Conservation (phyloP, 2,329 filamentous ascomycete species). For the Fusarium pseudocircinatum region DNA sequence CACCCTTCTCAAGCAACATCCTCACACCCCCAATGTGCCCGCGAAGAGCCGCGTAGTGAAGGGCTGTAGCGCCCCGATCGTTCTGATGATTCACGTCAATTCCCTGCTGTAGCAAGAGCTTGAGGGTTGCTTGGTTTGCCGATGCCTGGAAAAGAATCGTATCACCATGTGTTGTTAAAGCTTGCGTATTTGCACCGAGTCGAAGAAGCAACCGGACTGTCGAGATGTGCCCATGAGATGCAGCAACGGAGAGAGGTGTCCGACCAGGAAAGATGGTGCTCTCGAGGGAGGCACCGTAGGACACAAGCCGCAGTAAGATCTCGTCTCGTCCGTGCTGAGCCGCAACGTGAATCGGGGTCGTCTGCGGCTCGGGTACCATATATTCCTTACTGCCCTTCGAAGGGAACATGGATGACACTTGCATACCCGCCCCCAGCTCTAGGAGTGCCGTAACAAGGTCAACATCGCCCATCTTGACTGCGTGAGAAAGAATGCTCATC, state of each 20-base stretch:
- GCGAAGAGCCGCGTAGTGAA: constrained; percentile 42
- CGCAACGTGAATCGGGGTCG: constrained; percentile 41
- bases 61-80: constrained; percentile 41
- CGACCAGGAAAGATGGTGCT: constrained; percentile 43
- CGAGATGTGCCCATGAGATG: constrained; percentile 41
- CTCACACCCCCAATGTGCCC: constrained; percentile 38
- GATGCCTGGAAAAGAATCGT: constrained; percentile 43
- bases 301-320: constrained; percentile 39
- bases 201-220: constrained; percentile 41
- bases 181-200: constrained; percentile 37
- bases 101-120: constrained; percentile 39
- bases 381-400: constrained; percentile 30
- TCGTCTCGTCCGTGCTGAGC: constrained; percentile 43
- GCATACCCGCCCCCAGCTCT: constrained; percentile 37
- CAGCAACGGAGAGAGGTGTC: constrained; percentile 40
- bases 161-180: constrained; percentile 42
- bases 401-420: constrained; percentile 4
- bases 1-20: constrained; percentile 40
- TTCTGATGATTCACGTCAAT: constrained; percentile 43
- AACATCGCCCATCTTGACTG: constrained; percentile 40
- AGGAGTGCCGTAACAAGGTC: constrained; percentile 38
- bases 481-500: constrained; percentile 44
- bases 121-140: constrained; percentile 40
- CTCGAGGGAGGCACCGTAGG: constrained; percentile 38
- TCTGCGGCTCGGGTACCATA: constrained; percentile 40